Conservation (phyloP, 805 yeast species). For the Saccharomyces jurei region DNA sequence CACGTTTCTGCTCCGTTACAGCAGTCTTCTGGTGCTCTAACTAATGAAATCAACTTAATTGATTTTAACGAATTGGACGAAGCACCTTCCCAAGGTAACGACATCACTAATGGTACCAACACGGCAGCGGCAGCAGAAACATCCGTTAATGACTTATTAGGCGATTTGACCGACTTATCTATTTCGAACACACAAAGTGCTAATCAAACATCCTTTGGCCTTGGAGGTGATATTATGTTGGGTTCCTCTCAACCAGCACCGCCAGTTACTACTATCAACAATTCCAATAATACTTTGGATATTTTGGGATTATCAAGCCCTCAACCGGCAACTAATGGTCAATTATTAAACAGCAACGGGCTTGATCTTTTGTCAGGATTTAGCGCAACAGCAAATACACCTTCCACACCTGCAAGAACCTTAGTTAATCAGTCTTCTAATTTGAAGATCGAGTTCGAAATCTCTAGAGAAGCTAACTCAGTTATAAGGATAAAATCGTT, state of each 20-base stretch:
- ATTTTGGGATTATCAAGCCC: background rate
- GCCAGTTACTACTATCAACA: constrained; percentile 16
- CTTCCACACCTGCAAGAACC: constrained; percentile 15
- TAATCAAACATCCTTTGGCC: constrained; percentile 25
- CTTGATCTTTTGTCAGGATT: constrained; percentile 1
- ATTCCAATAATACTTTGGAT: constrained; percentile 19
- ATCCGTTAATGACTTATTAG: constrained; percentile 50
- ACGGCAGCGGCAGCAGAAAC: background rate
- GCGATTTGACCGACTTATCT: constrained; percentile 58
- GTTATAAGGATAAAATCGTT: constrained; percentile 38
- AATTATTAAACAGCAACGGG: constrained; percentile 4
- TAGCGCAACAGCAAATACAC: constrained; percentile 8
- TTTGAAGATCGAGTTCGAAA: constrained; percentile 41
- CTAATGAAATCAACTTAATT: constrained; percentile 47
- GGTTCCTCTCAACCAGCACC: constrained; percentile 29
- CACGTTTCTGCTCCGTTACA: constrained; percentile 24
- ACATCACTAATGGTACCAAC: constrained; percentile 1
- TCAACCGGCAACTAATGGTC: constrained; percentile 6
- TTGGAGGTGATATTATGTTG: constrained; percentile 33
- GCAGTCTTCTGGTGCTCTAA: constrained; percentile 29
- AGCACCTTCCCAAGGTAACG: constrained; percentile 8
- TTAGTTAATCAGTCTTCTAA: constrained; percentile 36
- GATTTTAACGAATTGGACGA: constrained; percentile 59
- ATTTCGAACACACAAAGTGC: constrained; percentile 34
- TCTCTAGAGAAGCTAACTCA: constrained; percentile 30